phyloP scores from a whole-genome alignment of 805 yeast species.

The Metschnikowia lachancei region DNA sequence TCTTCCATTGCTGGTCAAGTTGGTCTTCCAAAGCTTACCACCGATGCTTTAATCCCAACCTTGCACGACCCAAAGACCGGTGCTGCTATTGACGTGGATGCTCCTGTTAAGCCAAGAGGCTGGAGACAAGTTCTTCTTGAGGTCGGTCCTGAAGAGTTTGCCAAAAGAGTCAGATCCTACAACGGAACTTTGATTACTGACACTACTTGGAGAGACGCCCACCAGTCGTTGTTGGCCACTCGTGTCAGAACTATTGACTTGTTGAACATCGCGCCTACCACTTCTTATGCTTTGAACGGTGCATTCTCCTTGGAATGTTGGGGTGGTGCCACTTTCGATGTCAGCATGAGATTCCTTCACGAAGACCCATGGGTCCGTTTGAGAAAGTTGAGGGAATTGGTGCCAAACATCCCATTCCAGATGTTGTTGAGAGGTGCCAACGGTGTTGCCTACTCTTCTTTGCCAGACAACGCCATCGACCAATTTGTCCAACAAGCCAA shows the following conservation, averaged over 20 bases:
- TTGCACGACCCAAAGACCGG: conserved; percentile 63
- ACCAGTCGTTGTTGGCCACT: conserved; percentile 95
- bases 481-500: conserved; percentile 95
- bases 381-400: conserved; percentile 79
- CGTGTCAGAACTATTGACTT: conserved; percentile 94
- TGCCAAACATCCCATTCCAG: conserved; percentile 98
- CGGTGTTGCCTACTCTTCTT: conserved; percentile 96
- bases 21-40: conserved; percentile 79
- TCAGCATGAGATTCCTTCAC: conserved; percentile 95
- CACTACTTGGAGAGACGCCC: conserved; percentile 99
- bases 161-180: conserved; percentile 78
- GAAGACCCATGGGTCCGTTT: conserved; percentile 99
- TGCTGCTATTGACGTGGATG: conserved; percentile 55
- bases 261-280: conserved; percentile 86
- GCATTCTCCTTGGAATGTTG: conserved; percentile 98
- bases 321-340: conserved; percentile 99
- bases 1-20: conserved; percentile 93
- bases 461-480: conserved; percentile 98
- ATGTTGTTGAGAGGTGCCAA: conserved; percentile 99
- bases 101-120: conserved; percentile 61
- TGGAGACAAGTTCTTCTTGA: conserved; percentile 88
- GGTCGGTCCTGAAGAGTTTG: conserved; percentile 87
- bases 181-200: conserved; percentile 93
- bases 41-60: conserved; percentile 73
- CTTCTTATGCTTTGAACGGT: conserved; percentile 84